These are phyloP conservation scores for Populus davidiana DNA, from an alignment of 345 rosid species.

Conservation along the genomic window DNA sequence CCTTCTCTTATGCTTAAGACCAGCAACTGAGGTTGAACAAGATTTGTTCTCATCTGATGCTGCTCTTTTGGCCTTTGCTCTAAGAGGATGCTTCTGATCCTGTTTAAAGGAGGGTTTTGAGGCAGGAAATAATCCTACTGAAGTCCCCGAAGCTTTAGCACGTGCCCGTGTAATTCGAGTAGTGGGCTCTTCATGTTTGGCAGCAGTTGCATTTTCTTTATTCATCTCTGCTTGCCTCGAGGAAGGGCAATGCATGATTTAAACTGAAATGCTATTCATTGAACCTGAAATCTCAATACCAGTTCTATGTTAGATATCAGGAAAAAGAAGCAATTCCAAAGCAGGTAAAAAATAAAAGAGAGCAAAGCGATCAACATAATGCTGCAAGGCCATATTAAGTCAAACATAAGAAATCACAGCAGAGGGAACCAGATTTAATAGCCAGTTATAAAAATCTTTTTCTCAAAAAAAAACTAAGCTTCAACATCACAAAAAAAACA, in stretches of 20 bases:
- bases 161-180: conserved; percentile 67
- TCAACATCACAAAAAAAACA: neutral
- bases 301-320: conserved; percentile 7
- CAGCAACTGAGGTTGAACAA: conserved; percentile 27
- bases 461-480: neutral
- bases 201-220: conserved; percentile 47
- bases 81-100: conserved; percentile 47
- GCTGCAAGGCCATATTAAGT: neutral
- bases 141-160: conserved; percentile 55
- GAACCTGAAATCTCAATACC: conserved; percentile 37
- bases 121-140: conserved; percentile 45
- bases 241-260: conserved; percentile 32
- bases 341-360: neutral
- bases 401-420: neutral
- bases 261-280: conserved; percentile 33
- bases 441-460: neutral
- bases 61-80: conserved; percentile 43
- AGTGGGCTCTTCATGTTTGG: conserved; percentile 35
- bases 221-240: conserved; percentile 52
- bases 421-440: neutral
- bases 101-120: conserved; percentile 61
- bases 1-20: conserved; percentile 66
- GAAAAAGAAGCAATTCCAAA: conserved; percentile 3
- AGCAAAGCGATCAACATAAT: neutral
- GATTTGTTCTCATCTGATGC: conserved; percentile 45